Evolutionary conservation across 2,329 filamentous ascomycete genomes (phyloP), one percentile per base, ranked within the genome.

Genomic region (Trichoderma sp.): DNA sequence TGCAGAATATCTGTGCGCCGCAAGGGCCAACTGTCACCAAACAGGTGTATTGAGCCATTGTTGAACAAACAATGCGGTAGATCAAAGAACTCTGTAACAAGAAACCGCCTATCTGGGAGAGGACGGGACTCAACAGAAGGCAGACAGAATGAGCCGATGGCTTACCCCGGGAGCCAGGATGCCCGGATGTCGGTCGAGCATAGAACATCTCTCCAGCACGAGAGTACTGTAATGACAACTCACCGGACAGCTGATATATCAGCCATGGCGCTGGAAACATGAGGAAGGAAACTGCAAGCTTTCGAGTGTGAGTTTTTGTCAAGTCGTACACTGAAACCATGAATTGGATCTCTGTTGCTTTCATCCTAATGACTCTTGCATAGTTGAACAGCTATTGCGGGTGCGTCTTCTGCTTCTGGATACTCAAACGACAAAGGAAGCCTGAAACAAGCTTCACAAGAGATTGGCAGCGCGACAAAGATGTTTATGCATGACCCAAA

Each of bases 341-440:
- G 26, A 12, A 34, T 5, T 45, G 24, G 28, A 30, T 14, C 12
- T 10, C 14, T 12, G 34, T 57, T 30, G 19, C 12, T 21, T 5
- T 21, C 43, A 21, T 44, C 30, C 9, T 10, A 7, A 41, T 34
- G 15, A 19, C 14, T 14, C 14, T 28, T 5, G 9, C 17, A 10
- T 14, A 17, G 7, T 24, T 5, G 12, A 48, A n/a, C 28, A 15
- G 1, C 10, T 7, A 6, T 48, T 6, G 7, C 26, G 41, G 3
- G 14, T 19, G 43, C 41, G 41, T 28, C 19, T 17, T 19, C 39
- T 39, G 17, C 10, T 48, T 14, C 19, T 30, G 5, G 15, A 9
- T 24, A 21, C 9, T 24, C 15, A n/a, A 19, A 39, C 17, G 7
- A 63, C 64, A 66, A 66, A 66, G 59, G 59, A 24, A 3, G 17